Evolutionary conservation across 129 eudicot species (phyloP).

Genomic region (Helianthus tuberosus): DNA sequence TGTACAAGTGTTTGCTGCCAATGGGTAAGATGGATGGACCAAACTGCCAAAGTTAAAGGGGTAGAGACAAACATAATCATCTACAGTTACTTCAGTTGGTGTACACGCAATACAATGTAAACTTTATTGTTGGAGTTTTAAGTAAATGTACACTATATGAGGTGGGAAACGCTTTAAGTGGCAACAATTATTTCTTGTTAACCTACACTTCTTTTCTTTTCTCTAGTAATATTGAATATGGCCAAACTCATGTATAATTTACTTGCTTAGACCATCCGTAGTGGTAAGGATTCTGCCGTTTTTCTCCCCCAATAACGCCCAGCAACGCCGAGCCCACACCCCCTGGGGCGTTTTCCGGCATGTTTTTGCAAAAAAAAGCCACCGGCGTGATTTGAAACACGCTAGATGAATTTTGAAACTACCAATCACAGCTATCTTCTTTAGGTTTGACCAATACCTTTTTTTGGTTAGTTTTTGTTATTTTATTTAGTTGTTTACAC

Average conservation of each 20-base stretch:
- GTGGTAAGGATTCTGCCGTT: too few species aligned
- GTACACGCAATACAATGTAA: slow-evolving; percentile 4
- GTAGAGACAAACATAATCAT: slow-evolving; percentile 8
- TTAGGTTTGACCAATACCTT: too few species aligned
- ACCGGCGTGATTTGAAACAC: too few species aligned
- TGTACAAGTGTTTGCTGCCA: background rate
- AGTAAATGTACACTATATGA: background rate
- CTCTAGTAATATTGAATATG: slow-evolving; percentile 3
- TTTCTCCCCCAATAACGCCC: too few species aligned
- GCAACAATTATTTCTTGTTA: background rate
- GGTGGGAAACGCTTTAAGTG: background rate
- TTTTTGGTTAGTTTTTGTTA: too few species aligned
- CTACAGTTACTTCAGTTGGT: slow-evolving; percentile 12
- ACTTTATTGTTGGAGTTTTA: slow-evolving; percentile 7
- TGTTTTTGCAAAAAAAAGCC: too few species aligned
- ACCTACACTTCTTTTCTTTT: background rate
- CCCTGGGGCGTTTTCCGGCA: too few species aligned
- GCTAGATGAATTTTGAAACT: too few species aligned
- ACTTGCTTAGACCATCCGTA: too few species aligned
- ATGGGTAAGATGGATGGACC: background rate
- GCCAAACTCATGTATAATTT: slow-evolving; percentile 1
- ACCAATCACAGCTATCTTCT: too few species aligned
- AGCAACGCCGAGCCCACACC: too few species aligned
- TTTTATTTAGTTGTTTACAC: too few species aligned
- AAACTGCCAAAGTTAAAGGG: background rate